Base-by-base conservation (phyloP, 208 protist genomes). In the Acanthamoeba triangularis region DNA sequence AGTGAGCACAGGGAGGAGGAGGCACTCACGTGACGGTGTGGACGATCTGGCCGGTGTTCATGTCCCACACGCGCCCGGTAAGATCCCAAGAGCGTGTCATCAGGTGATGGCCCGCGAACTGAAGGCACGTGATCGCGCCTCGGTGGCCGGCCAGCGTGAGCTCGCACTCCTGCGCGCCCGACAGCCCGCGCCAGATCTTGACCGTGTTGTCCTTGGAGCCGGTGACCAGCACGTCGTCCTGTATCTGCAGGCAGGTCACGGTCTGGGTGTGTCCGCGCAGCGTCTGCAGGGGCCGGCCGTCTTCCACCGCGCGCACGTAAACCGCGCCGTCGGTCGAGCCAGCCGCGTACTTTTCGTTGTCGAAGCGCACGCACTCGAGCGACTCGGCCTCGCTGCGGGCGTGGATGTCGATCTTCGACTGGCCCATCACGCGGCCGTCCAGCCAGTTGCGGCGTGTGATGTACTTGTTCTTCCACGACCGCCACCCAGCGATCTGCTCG, bases 391-490 rank as follows among this genome's bases (percentile, higher is more conserved):
- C 35, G 23, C 41, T 6, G 13, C 23, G 76, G 7, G 41, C 35
- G 47, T 85, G 41, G 41, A 91, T 20, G 33, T n/a, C 54, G 13
- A 69, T 0, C 7, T 13, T n/a, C 16, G 84, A 33, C 16, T 91
- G 84, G 33, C 84, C 44, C 35, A 91, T 6, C 30, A 69, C 47
- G 59, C 59, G 84, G 28, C 84, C 84, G 54, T 18, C 59, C 3
- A 72, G 30, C 84, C 84, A 91, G 56, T 91, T 91, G 84, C 84
- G 56, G 56, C 59, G 49, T 20, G 84, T 44, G 14, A 69, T 33
- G 84, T 72, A 91, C 52, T 47, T 65, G 84, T 69, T 91, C 84
- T 91, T 91, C 84, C 84, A 91, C 56, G 56, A 72, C n/a, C 84
- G 84, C 84, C 84, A 91, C 16, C 84, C 84, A 16, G 59, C 49